Percentiles rank a stretch among this genome's conserved stretches.
These are phyloP conservation scores for Leptographium radiaticola DNA, from an alignment of 2,329 filamentous ascomycete species.

Conservation along the genomic window DNA sequence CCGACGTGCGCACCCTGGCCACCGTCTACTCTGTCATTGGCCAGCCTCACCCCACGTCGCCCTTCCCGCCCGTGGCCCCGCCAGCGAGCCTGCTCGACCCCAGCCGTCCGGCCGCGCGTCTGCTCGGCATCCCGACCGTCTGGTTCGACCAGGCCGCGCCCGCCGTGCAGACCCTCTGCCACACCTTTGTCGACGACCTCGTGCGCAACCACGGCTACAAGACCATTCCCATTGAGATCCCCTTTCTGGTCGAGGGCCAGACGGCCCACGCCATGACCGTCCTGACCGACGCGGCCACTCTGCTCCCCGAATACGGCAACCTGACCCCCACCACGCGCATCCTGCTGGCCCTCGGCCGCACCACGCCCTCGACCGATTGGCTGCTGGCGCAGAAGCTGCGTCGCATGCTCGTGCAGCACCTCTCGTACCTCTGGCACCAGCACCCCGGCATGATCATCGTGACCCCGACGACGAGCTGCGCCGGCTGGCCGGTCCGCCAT, in stretches of 20 bases:
- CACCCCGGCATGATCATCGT: slow-evolving; percentile 59
- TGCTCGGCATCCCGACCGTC: slow-evolving; percentile 49
- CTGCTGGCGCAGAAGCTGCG: slow-evolving; percentile 58
- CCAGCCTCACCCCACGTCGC: slow-evolving; percentile 44
- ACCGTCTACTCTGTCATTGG: slow-evolving; percentile 52
- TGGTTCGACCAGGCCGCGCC: slow-evolving; percentile 44
- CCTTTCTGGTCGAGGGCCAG: slow-evolving; percentile 49
- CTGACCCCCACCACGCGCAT: slow-evolving; percentile 52
- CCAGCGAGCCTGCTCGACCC: slow-evolving; percentile 12
- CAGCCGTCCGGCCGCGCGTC: slow-evolving; percentile 21
- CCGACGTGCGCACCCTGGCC: slow-evolving; percentile 53
- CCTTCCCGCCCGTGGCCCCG: slow-evolving; percentile 33
- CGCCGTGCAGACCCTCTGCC: slow-evolving; percentile 27
- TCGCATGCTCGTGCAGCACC: slow-evolving; percentile 55
- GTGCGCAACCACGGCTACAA: slow-evolving; percentile 37
- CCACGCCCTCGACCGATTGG: slow-evolving; percentile 52
- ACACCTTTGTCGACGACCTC: slow-evolving; percentile 37
- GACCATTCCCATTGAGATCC: slow-evolving; percentile 42
- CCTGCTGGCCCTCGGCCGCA: slow-evolving; percentile 48
- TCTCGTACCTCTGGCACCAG: slow-evolving; percentile 49
- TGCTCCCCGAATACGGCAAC: slow-evolving; percentile 27
- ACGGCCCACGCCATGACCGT: slow-evolving; percentile 63
- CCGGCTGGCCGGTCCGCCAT: slow-evolving; percentile 28
- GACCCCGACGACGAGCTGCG: slow-evolving; percentile 49
- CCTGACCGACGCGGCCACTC: slow-evolving; percentile 44